phyloP scores from a whole-genome alignment of 2,329 filamentous ascomycete species.

The Neodidymelliopsis sp. region DNA sequence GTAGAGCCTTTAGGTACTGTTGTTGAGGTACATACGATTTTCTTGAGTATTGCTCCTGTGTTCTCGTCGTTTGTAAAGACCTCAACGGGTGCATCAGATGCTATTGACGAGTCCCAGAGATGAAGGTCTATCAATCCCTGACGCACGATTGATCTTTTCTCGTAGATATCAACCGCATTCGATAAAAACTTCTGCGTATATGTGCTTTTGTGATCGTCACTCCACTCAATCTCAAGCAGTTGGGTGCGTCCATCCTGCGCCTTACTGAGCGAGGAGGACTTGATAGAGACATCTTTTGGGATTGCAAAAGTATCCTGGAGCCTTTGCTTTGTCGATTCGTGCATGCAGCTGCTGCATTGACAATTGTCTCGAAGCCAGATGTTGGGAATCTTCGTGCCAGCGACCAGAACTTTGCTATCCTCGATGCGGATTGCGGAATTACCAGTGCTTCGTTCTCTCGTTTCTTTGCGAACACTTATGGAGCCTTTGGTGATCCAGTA shows the following conservation, averaged over 20 bases:
- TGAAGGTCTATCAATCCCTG: slow-evolving; percentile 44
- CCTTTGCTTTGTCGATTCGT: slow-evolving; percentile 74
- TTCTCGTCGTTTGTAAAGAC: slow-evolving; percentile 67
- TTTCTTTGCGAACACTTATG: neutral
- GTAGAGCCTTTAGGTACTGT: neutral
- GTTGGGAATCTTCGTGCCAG: slow-evolving; percentile 18
- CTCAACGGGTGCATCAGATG: slow-evolving; percentile 63
- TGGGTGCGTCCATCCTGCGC: neutral
- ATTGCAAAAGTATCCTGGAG: slow-evolving; percentile 71
- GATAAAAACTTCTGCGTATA: slow-evolving; percentile 71
- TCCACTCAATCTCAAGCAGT: slow-evolving; percentile 43
- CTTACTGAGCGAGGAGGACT: slow-evolving; percentile 14
- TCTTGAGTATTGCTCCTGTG: slow-evolving; percentile 60
- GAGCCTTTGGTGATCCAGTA: neutral
- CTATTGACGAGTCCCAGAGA: slow-evolving; percentile 48
- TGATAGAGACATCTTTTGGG: slow-evolving; percentile 38
- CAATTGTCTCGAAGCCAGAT: slow-evolving; percentile 70
- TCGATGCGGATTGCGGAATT: neutral
- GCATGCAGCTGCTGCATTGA: slow-evolving; percentile 70
- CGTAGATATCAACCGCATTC: slow-evolving; percentile 50
- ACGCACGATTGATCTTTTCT: slow-evolving; percentile 41
- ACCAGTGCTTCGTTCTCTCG: neutral
- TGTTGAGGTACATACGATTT: slow-evolving; percentile 62
- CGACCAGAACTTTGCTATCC: slow-evolving; percentile 13
- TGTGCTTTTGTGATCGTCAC: slow-evolving; percentile 71